Evolutionary conservation across 192 early-diverging fungal species (phyloP).

Genomic region (Coemansia sp.): DNA sequence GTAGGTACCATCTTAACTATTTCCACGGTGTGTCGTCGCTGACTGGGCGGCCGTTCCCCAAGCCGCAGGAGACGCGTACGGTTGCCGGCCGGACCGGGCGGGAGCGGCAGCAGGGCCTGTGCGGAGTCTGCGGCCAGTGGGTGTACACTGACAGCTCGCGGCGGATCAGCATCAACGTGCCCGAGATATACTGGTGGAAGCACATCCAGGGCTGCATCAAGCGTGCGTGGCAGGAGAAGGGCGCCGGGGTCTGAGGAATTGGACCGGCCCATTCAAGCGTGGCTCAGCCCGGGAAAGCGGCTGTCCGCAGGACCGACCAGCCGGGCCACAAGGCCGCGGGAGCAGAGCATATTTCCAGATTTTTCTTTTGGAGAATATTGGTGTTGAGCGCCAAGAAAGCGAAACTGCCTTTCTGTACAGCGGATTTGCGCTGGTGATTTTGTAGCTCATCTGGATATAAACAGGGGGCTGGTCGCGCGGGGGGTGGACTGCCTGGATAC

Average conservation of each 20-base stretch:
- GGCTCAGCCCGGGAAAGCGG: slow-evolving; percentile 4
- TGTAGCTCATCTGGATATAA: slow-evolving; percentile 1
- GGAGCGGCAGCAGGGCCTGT: slow-evolving; percentile 36
- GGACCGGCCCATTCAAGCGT: neutral
- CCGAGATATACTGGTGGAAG: slow-evolving; percentile 56
- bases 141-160: slow-evolving; percentile 37
- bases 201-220: slow-evolving; percentile 51
- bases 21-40: slow-evolving; percentile 51
- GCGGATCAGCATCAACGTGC: slow-evolving; percentile 41
- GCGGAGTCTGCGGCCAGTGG: slow-evolving; percentile 46
- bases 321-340: too few relatives aligned
- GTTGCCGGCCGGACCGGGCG: slow-evolving; percentile 1
- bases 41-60: slow-evolving; percentile 43
- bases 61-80: slow-evolving; percentile 23
- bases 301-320: too few relatives aligned
- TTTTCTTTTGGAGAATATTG: slow-evolving; percentile 1
- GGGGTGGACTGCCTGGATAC: neutral
- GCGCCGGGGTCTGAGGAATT: neutral
- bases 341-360: slow-evolving; percentile 3
- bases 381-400: neutral
- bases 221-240: slow-evolving; percentile 20
- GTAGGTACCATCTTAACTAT: slow-evolving; percentile 54
- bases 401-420: neutral
- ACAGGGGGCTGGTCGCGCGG: neutral
- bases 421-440: slow-evolving; percentile 1